A percentile compares a stretch with the other conserved stretches of the same genome.
phyloP scores from a whole-genome alignment of 2,329 filamentous ascomycete genomes.

The Fusarium bulbicola region DNA sequence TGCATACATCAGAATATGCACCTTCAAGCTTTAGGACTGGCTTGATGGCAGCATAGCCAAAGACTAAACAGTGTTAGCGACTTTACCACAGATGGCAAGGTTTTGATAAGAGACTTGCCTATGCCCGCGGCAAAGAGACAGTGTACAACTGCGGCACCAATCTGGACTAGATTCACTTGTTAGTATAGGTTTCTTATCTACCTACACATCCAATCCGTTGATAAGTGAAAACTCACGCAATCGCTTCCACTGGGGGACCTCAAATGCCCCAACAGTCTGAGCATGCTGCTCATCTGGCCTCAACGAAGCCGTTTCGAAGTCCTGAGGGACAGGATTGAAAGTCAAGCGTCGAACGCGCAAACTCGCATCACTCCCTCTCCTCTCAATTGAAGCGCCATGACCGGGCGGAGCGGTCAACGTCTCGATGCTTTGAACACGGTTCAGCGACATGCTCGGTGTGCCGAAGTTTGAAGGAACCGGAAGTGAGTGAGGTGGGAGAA shows the following conservation, averaged over 20 bases:
- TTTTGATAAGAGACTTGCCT: slow-evolving; percentile 3
- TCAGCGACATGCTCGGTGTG: slow-evolving; percentile 57
- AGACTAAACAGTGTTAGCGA: slow-evolving; percentile 56
- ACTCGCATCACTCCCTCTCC: slow-evolving; percentile 57
- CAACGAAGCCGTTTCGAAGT: slow-evolving; percentile 56
- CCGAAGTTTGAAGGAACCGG: background rate
- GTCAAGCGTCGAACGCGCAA: slow-evolving; percentile 59
- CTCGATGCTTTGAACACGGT: slow-evolving; percentile 63
- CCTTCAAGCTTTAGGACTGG: slow-evolving; percentile 79
- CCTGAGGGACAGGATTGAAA: slow-evolving; percentile 64
- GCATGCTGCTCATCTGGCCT: slow-evolving; percentile 49
- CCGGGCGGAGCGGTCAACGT: slow-evolving; percentile 50
- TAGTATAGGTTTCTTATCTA: background rate
- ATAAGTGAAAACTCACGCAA: slow-evolving; percentile 51
- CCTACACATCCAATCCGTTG: background rate
- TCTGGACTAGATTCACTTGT: slow-evolving; percentile 40
- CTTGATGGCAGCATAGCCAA: slow-evolving; percentile 87
- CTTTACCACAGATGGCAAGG: background rate
- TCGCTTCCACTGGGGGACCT: slow-evolving; percentile 64
- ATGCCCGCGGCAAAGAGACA: slow-evolving; percentile 82
- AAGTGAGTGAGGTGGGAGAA: background rate
- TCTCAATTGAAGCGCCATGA: slow-evolving; percentile 41
- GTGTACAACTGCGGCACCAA: slow-evolving; percentile 42
- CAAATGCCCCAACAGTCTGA: slow-evolving; percentile 62
- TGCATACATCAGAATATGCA: slow-evolving; percentile 73